phyloP scores from a whole-genome alignment of 371 early-diverging fungal species.

The Modicella reniformis region DNA sequence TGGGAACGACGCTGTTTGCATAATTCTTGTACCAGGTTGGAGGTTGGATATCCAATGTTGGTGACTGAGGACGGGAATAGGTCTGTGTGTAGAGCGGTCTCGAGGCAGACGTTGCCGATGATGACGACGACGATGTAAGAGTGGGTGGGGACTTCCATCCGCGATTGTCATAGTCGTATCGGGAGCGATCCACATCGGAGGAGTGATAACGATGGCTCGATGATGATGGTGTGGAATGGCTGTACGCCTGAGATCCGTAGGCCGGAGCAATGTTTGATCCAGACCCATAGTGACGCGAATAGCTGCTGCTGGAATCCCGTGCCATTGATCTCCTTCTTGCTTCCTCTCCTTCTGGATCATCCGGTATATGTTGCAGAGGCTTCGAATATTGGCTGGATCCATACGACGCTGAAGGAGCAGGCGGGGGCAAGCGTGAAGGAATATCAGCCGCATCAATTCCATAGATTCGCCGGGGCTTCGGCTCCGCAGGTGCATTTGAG shows the following conservation, averaged over 20 bases:
- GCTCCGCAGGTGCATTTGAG: constrained; percentile 14
- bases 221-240: constrained; percentile 17
- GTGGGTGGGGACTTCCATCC: constrained; percentile 26
- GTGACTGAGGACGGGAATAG: constrained; percentile 44
- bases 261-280: constrained; percentile 21
- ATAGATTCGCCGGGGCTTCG: constrained; percentile 34
- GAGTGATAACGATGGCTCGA: constrained; percentile 27
- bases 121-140: constrained; percentile 8
- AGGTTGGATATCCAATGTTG: constrained; percentile 38
- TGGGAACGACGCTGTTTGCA: constrained; percentile 43
- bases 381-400: constrained; percentile 40
- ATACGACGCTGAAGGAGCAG: constrained; percentile 36
- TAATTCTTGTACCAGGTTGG: constrained; percentile 52
- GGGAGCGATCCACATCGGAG: constrained; percentile 19
- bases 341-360: constrained; percentile 27
- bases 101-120: constrained; percentile 22
- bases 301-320: constrained; percentile 15
- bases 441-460: constrained; percentile 51
- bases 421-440: constrained; percentile 37
- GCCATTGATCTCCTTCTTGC: constrained; percentile 21
- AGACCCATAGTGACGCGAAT: constrained; percentile 25
- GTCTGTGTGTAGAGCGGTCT: constrained; percentile 22
- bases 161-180: constrained; percentile 43
- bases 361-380: constrained; percentile 29
- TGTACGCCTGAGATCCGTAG: constrained; percentile 35